These are phyloP conservation scores for Aspergillus tubingensis DNA, from an alignment of 2,329 filamentous ascomycete genomes.

Conservation along the genomic window DNA sequence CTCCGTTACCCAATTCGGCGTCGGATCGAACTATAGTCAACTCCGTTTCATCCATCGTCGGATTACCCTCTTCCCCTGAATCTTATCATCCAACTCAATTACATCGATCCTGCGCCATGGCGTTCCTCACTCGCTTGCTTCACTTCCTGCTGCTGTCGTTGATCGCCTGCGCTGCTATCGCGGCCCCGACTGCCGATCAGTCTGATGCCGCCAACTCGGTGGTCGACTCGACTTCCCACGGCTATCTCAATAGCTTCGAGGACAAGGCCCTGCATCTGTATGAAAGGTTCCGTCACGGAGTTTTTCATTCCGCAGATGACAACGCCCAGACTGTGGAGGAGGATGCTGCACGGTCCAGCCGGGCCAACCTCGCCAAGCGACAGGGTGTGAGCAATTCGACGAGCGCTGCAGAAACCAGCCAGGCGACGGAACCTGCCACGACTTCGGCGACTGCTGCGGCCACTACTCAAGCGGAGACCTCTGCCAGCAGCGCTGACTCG, in stretches of 20 bases:
- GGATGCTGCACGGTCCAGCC: conserved; percentile 61
- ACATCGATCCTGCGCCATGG: conserved; percentile 9
- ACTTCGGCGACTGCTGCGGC: conserved; percentile 14
- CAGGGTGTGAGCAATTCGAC: conserved; percentile 36
- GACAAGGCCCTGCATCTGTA: conserved; percentile 68
- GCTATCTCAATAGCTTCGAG: conserved; percentile 59
- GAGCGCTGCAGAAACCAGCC: conserved; percentile 9
- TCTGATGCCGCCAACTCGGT: conserved; percentile 14
- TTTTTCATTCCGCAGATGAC: conserved; percentile 65
- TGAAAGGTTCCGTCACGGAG: conserved; percentile 66
- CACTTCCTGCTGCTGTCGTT: conserved; percentile 30
- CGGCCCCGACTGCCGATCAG: conserved; percentile 24
- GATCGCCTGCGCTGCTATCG: conserved; percentile 28
- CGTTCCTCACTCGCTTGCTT: conserved; percentile 21
- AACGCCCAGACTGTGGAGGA: conserved; percentile 65
- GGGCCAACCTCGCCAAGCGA: conserved; percentile 65
- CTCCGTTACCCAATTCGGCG: not conserved
- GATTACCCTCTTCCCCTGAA: not conserved
- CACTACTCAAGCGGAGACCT: conserved; percentile 12
- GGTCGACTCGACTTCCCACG: conserved; percentile 46
- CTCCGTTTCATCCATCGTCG: not conserved
- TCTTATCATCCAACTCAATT: not conserved
- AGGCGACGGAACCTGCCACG: conserved; percentile 11
- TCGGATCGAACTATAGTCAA: not conserved
- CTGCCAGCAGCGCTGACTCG: conserved; percentile 4